Conservation (phyloP, 2,329 filamentous ascomycete genomes). For the Beauveria caledonica region DNA sequence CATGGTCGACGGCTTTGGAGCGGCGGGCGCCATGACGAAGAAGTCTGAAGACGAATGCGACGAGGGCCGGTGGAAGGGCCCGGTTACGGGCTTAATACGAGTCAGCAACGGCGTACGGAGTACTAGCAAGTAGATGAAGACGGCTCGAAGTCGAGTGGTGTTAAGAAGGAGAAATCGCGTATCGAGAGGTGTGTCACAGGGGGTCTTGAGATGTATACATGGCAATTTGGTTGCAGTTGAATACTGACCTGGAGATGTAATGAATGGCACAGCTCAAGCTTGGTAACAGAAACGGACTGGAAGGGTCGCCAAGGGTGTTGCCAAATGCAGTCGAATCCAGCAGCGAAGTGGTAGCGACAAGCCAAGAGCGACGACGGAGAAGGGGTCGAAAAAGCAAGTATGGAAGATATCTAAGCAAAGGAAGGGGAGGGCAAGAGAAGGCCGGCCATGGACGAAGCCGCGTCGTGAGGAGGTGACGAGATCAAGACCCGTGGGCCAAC, state of each 20-base stretch:
- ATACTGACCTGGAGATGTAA: neutral
- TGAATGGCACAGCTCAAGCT: neutral
- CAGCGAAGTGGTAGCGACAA: neutral
- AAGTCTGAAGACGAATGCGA: neutral
- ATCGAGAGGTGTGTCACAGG: neutral
- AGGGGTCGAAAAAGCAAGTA: constrained; percentile 5
- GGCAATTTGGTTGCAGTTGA: neutral
- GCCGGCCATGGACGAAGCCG: neutral
- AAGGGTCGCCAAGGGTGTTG: neutral
- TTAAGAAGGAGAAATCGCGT: neutral
- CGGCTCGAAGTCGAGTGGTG: neutral
- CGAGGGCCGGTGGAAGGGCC: neutral
- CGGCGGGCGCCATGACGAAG: constrained; percentile 16
- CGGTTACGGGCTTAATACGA: neutral
- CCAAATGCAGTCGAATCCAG: neutral
- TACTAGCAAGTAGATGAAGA: neutral
- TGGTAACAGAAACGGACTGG: neutral
- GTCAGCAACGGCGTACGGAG: neutral
- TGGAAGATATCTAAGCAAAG: neutral
- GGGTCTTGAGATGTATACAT: neutral
- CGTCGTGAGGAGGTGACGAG: neutral
- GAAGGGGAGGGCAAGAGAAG: neutral
- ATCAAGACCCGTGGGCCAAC: neutral
- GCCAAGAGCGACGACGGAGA: neutral
- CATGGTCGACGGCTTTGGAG: constrained; percentile 26